Conservation (phyloP, 2,329 filamentous ascomycete genomes). For the Pleoardoris graminearum region DNA sequence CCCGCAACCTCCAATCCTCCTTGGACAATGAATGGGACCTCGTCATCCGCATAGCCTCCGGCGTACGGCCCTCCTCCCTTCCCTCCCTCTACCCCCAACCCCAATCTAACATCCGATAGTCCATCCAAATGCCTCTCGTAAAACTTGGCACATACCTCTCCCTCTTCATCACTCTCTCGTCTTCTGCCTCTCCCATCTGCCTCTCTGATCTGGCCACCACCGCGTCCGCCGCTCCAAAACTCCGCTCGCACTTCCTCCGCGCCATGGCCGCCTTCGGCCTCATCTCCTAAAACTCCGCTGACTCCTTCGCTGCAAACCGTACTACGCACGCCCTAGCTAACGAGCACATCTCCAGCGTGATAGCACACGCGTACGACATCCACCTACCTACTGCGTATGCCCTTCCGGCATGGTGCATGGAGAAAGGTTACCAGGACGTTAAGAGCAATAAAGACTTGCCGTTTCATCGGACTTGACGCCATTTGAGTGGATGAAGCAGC, state of each 20-base stretch:
- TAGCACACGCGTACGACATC: slow-evolving; percentile 28
- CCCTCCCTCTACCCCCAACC: too few relatives aligned
- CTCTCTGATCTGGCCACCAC: slow-evolving; percentile 23
- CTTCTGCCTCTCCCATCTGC: slow-evolving; percentile 11
- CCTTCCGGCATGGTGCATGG: slow-evolving; percentile 36
- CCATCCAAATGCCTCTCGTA: slow-evolving; percentile 27
- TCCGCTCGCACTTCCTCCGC: slow-evolving; percentile 40
- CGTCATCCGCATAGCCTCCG: slow-evolving; percentile 19
- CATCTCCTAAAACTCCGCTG: slow-evolving; percentile 32
- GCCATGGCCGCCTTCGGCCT: slow-evolving; percentile 38
- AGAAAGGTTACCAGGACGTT: slow-evolving; percentile 32
- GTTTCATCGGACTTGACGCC: slow-evolving; percentile 28
- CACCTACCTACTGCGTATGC: slow-evolving; percentile 26
- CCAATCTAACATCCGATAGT: too few relatives aligned
- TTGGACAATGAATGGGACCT: slow-evolving; percentile 32
- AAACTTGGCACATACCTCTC: slow-evolving; percentile 26
- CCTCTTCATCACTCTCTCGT: slow-evolving; percentile 23
- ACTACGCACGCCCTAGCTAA: slow-evolving; percentile 34
- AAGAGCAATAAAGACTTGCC: slow-evolving; percentile 28
- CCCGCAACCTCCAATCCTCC: slow-evolving; percentile 32
- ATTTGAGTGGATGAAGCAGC: slow-evolving; percentile 35
- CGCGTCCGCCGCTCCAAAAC: slow-evolving; percentile 28
- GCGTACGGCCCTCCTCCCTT: too few relatives aligned
- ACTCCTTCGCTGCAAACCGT: slow-evolving; percentile 35
- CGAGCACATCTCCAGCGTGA: slow-evolving; percentile 28